Percentiles rank a stretch among this genome's conserved stretches.
phyloP scores from a whole-genome alignment of 2,329 filamentous ascomycete genomes.

The Ophiostoma piceae region DNA sequence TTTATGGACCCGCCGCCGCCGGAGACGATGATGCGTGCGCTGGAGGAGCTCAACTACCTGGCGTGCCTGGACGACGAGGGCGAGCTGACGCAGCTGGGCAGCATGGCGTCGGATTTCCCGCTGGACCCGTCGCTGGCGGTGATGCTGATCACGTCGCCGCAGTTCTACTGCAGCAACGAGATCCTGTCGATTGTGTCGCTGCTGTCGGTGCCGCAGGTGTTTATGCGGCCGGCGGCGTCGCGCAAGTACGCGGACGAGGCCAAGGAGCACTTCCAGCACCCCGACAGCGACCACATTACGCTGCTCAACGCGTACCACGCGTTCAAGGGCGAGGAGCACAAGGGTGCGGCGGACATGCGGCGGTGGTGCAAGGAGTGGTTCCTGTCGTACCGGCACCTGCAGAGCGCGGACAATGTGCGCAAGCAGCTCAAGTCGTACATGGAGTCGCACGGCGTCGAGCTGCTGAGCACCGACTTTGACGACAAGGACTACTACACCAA shows the following conservation, averaged over 20 bases:
- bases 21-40: conserved; percentile 94
- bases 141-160: conserved; percentile 94
- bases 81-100: conserved; percentile 79
- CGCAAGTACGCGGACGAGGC: conserved; percentile 94
- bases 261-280: conserved; percentile 89
- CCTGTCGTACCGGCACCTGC: conserved; percentile 78
- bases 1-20: conserved; percentile 97
- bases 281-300: conserved; percentile 90
- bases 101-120: conserved; percentile 88
- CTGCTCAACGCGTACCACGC: conserved; percentile 97
- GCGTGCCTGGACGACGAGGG: conserved; percentile 96
- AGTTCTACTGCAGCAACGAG: conserved; percentile 98
- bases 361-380: conserved; percentile 98
- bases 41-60: conserved; percentile 96
- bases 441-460: conserved; percentile 82
- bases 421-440: conserved; percentile 91
- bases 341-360: conserved; percentile 60
- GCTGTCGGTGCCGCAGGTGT: conserved; percentile 90
- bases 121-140: conserved; percentile 91
- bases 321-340: conserved; percentile 73
- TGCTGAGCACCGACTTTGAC: conserved; percentile 83
- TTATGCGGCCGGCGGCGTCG: conserved; percentile 77
- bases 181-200: conserved; percentile 92
- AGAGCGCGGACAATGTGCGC: conserved; percentile 91
- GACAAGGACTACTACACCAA: conserved; percentile 98